Evolutionary conservation across 2,329 filamentous ascomycete genomes (phyloP).

Genomic region (Penicillium paneum): DNA sequence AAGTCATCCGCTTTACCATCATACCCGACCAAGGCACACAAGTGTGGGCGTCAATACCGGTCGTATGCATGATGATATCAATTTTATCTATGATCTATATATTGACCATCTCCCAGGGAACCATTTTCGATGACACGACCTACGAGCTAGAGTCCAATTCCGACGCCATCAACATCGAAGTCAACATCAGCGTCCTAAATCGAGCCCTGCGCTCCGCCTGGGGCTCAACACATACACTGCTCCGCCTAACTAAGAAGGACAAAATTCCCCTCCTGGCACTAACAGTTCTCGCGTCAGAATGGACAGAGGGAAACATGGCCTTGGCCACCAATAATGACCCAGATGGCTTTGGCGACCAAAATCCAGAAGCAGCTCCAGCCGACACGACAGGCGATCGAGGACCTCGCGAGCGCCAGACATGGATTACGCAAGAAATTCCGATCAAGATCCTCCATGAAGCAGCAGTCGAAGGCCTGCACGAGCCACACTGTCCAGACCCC

Average conservation of each 20-base stretch:
- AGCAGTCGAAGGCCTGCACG: constrained; percentile 87
- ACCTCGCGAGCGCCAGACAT: constrained; percentile 74
- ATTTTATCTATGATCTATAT: not conserved
- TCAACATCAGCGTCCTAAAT: constrained; percentile 82
- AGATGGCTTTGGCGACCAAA: constrained; percentile 38
- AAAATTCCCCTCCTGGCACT: constrained; percentile 81
- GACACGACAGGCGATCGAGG: constrained; percentile 46
- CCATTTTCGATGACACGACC: constrained; percentile 73
- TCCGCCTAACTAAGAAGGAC: constrained; percentile 91
- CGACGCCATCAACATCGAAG: constrained; percentile 94
- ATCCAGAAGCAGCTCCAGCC: constrained; percentile 30
- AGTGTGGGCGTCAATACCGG: constrained; percentile 77
- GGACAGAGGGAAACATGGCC: constrained; percentile 52
- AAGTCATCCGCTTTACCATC: constrained; percentile 87
- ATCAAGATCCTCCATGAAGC: constrained; percentile 81
- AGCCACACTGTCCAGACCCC: constrained; percentile 83
- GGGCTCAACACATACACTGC: constrained; percentile 73
- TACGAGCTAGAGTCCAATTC: constrained; percentile 86
- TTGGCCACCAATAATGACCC: constrained; percentile 44
- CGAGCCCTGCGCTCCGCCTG: constrained; percentile 87
- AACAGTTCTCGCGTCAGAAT: constrained; percentile 69
- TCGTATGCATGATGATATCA: constrained; percentile 28
- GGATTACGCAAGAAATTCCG: constrained; percentile 95
- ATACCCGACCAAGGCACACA: constrained; percentile 92
- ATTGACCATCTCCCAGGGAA: constrained; percentile 50